A percentile compares a stretch with the other conserved stretches of the same genome.
phyloP scores from a whole-genome alignment of 2,329 filamentous ascomycete genomes.

The Colletotrichum falcatum region DNA sequence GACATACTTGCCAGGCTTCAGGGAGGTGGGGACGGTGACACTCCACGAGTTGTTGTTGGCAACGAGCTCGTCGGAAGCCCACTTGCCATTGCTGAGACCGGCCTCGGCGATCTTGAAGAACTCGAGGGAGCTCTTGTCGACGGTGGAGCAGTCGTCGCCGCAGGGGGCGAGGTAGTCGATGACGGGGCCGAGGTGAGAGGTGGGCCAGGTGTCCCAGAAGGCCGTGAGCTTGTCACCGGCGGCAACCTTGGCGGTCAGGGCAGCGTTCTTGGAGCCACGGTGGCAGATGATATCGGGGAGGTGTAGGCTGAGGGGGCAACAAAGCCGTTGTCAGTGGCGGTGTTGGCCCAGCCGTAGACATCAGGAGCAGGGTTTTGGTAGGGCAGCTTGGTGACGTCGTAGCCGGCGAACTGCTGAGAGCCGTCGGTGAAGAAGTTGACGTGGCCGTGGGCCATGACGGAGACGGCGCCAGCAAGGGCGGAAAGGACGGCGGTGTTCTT shows the following conservation, averaged over 20 bases:
- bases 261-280: slow-evolving; percentile 54
- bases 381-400: slow-evolving; percentile 45
- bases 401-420: slow-evolving; percentile 48
- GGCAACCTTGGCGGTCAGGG: slow-evolving; percentile 58
- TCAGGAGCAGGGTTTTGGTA: slow-evolving; percentile 45
- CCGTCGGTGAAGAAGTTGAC: slow-evolving; percentile 47
- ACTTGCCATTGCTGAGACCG: slow-evolving; percentile 63
- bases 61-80: slow-evolving; percentile 67
- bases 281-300: slow-evolving; percentile 62
- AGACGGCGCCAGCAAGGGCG: slow-evolving; percentile 43
- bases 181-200: slow-evolving; percentile 71
- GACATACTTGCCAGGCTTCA: slow-evolving; percentile 65
- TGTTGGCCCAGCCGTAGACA: slow-evolving; percentile 50
- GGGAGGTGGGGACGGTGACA: slow-evolving; percentile 58
- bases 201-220: slow-evolving; percentile 75
- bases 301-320: slow-evolving; percentile 57
- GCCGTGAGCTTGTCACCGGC: slow-evolving; percentile 70
- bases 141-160: slow-evolving; percentile 64
- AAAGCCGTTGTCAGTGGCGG: slow-evolving; percentile 57
- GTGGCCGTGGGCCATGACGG: slow-evolving; percentile 49
- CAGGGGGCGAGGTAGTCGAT: slow-evolving; percentile 71
- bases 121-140: slow-evolving; percentile 62
- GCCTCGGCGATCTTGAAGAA: slow-evolving; percentile 71
- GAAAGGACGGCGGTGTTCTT: slow-evolving; percentile 42
- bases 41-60: slow-evolving; percentile 59